Evolutionary conservation across 352 stramenopile genomes (phyloP).

Genomic region (Plasmopara viticola): DNA sequence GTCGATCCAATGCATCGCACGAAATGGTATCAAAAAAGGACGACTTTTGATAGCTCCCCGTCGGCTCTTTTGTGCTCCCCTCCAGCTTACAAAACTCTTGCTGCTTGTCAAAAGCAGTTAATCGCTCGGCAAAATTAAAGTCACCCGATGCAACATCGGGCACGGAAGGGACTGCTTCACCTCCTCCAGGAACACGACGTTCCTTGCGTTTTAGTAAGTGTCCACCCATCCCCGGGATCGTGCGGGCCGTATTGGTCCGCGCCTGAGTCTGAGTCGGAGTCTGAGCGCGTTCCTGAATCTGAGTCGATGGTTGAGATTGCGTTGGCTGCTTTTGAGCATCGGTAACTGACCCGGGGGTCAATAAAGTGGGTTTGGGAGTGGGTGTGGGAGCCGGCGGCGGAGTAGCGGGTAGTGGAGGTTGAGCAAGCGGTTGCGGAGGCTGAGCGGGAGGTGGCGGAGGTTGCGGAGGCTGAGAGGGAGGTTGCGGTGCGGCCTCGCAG

Average conservation of each 20-base stretch:
- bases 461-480: conserved; percentile 3
- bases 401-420: conserved; percentile 21
- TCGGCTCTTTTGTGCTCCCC: conserved; percentile 31
- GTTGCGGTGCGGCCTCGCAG: conserved; percentile 50
- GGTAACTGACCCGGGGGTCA: conserved; percentile 50
- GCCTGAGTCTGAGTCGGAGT: conserved; percentile 3
- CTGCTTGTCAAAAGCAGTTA: conserved; percentile 75
- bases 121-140: conserved; percentile 65
- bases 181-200: conserved; percentile 41
- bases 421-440: conserved; percentile 5
- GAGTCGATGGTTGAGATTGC: conserved; percentile 5
- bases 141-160: conserved; percentile 35
- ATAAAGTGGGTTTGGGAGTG: conserved; percentile 31
- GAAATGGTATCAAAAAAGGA: conserved; percentile 90
- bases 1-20: conserved; percentile 77
- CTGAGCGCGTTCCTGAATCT: conserved; percentile 7
- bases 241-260: conserved; percentile 26
- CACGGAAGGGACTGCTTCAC: conserved; percentile 3
- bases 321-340: conserved; percentile 26
- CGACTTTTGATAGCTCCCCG: conserved; percentile 80
- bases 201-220: conserved; percentile 79
- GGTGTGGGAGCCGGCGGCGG: conserved; percentile 11
- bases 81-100: conserved; percentile 71
- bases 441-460: conserved; percentile 11
- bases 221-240: conserved; percentile 76